phyloP scores from a whole-genome alignment of 768 basidiomycete species.

The Naganishia vaughanmartiniae region DNA sequence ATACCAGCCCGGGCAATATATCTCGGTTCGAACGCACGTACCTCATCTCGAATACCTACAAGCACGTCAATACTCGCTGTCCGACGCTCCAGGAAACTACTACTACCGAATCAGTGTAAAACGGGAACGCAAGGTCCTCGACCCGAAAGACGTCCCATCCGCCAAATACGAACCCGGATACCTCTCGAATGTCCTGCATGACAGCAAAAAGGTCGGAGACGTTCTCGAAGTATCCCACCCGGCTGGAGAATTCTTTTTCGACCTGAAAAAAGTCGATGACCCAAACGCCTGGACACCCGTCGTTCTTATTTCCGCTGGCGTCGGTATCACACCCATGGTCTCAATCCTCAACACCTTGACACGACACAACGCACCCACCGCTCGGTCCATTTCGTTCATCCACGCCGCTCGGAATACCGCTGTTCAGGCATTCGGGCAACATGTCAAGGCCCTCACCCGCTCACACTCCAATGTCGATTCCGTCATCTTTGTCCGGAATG shows the following conservation, averaged over 20 bases:
- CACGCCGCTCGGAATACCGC: constrained; percentile 19
- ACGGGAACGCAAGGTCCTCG: constrained; percentile 18
- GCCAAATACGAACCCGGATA: constrained; percentile 20
- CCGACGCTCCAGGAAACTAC: constrained; percentile 30
- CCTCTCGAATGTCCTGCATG: constrained; percentile 34
- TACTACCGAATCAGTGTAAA: constrained; percentile 37
- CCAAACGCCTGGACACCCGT: constrained; percentile 20
- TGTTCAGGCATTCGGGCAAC: constrained; percentile 29
- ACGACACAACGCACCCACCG: constrained; percentile 12
- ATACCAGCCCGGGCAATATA: constrained; percentile 35
- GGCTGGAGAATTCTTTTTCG: constrained; percentile 33
- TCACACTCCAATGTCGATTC: constrained; percentile 25
- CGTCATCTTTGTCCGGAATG: constrained; percentile 29
- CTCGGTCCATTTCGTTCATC: constrained; percentile 30
- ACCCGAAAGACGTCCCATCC: constrained; percentile 2
- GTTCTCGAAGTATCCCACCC: constrained; percentile 34
- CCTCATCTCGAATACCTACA: constrained; percentile 32
- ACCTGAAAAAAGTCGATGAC: constrained; percentile 16
- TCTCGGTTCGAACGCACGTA: constrained; percentile 31
- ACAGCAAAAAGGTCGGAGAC: constrained; percentile 31
- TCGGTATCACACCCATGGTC: constrained; percentile 33
- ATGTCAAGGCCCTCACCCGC: constrained; percentile 21
- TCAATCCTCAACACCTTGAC: constrained; percentile 36
- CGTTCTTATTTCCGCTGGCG: constrained; percentile 35
- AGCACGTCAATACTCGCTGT: constrained; percentile 35